A percentile compares a stretch with the other conserved stretches of the same genome.
These are phyloP conservation scores for Asterella californica DNA, from an alignment of 225 moss, liverwort and hornwort species.

Conservation along the genomic window DNA sequence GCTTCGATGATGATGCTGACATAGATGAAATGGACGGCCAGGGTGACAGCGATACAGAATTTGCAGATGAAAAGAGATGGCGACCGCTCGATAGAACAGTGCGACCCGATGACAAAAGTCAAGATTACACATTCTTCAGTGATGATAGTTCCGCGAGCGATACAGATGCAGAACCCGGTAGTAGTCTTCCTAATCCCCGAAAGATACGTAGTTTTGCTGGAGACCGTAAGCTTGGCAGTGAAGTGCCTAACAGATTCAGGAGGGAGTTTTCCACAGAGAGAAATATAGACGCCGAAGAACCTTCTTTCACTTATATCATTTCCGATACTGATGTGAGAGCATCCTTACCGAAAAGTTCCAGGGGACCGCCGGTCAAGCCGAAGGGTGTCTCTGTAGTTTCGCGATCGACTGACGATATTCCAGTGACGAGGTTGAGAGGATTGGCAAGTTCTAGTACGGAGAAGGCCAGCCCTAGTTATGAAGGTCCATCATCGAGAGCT, in stretches of 20 bases:
- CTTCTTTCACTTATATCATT: neutral
- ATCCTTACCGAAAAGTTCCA: constrained; percentile 16
- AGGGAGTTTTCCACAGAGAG: constrained; percentile 30
- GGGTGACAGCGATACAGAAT: constrained; percentile 27
- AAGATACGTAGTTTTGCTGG: constrained; percentile 9
- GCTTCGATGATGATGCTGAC: constrained; percentile 22
- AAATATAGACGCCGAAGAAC: neutral
- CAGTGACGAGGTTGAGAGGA: neutral
- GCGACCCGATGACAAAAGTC: neutral
- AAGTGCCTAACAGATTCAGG: constrained; percentile 18
- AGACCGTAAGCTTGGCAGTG: constrained; percentile 1
- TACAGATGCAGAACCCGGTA: constrained; percentile 15
- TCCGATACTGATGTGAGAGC: constrained; percentile 15
- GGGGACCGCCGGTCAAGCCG: constrained; percentile 9
- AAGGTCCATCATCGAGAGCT: neutral
- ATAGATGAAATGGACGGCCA: constrained; percentile 15
- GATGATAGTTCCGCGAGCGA: constrained; percentile 30
- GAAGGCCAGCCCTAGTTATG: neutral
- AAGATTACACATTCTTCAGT: constrained; percentile 27
- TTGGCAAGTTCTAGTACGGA: neutral
- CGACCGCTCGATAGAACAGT: neutral
- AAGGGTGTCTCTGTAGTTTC: constrained; percentile 18
- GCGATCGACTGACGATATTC: neutral
- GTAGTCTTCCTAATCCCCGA: neutral
- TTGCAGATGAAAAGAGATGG: constrained; percentile 21